A percentile compares a stretch with the other conserved stretches of the same genome.
phyloP scores from a whole-genome alignment of 2,329 filamentous ascomycete genomes.

The Colletotrichum sp. region DNA sequence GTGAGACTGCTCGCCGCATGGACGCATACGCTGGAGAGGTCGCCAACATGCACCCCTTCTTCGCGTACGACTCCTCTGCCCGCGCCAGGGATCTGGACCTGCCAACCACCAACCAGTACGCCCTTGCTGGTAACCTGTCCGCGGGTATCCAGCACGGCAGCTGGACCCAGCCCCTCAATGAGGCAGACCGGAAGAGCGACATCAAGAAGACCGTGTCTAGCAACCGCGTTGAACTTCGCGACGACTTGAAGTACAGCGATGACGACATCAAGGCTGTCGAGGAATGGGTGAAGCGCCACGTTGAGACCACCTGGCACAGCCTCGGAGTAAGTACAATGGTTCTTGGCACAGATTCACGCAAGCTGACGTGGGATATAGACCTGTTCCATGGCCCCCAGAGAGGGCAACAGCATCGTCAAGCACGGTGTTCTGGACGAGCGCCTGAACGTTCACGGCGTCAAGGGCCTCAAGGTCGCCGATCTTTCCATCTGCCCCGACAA shows the following conservation, averaged over 20 bases:
- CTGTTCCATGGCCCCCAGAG: constrained; percentile 77
- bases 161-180: constrained; percentile 67
- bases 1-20: constrained; percentile 81
- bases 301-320: constrained; percentile 78
- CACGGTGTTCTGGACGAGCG: constrained; percentile 80
- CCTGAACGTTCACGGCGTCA: constrained; percentile 78
- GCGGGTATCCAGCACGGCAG: constrained; percentile 76
- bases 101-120: constrained; percentile 76
- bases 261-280: constrained; percentile 70
- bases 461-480: constrained; percentile 80
- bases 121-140: constrained; percentile 72
- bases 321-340: constrained; percentile 47
- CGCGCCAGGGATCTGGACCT: constrained; percentile 76
- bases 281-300: constrained; percentile 74
- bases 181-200: constrained; percentile 54
- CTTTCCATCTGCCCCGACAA: constrained; percentile 80
- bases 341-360: not conserved
- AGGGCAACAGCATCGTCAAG: constrained; percentile 82
- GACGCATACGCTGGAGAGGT: constrained; percentile 79
- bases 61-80: constrained; percentile 72
- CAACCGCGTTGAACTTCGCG: constrained; percentile 63
- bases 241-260: constrained; percentile 70
- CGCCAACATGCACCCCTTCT: constrained; percentile 72
- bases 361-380: constrained; percentile 44
- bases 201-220: constrained; percentile 61